phyloP scores from a whole-genome alignment of 1,284 basidiomycete genomes.

The Sporisorium scitamineum region DNA sequence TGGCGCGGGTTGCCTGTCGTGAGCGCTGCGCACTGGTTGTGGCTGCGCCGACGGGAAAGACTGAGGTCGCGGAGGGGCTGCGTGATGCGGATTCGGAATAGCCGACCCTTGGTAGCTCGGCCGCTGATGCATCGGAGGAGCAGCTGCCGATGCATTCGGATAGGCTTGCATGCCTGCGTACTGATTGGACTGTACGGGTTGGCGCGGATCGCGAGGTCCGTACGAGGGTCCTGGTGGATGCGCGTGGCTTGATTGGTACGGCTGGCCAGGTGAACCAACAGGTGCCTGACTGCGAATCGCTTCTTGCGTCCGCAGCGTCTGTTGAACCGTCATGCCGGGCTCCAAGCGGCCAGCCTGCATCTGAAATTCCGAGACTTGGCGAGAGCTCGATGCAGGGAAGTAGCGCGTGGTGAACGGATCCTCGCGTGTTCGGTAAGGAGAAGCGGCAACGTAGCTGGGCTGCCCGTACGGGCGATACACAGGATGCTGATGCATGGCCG shows the following conservation, averaged over 20 bases:
- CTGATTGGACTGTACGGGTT: conserved; percentile 22
- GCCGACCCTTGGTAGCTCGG: conserved; percentile 19
- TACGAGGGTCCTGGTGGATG: conserved; percentile 40
- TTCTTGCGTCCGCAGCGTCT: conserved; percentile 57
- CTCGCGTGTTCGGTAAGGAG: conserved; percentile 43
- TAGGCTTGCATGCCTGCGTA: conserved; percentile 22
- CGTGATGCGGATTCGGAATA: conserved; percentile 25
- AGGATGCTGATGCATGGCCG: conserved; percentile 33
- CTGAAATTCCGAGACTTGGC: conserved; percentile 64
- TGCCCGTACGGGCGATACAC: conserved; percentile 30
- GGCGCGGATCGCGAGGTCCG: conserved; percentile 47
- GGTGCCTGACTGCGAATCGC: conserved; percentile 27
- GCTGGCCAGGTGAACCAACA: conserved; percentile 14
- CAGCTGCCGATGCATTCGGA: conserved; percentile 15
- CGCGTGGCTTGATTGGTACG: conserved; percentile 18
- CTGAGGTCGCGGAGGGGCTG: conserved; percentile 34
- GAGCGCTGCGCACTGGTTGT: conserved; percentile 18
- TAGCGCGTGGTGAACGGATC: conserved; percentile 58
- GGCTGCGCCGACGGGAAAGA: conserved; percentile 21
- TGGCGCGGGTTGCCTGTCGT: conserved; percentile 16
- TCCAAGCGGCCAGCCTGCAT: conserved; percentile 45
- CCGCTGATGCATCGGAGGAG: conserved; percentile 33
- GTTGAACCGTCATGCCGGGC: conserved; percentile 66
- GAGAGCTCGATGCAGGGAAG: conserved; percentile 62
- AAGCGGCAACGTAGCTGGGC: conserved; percentile 12